A percentile compares a stretch with the other conserved stretches of the same genome.
Evolutionary conservation across 1,284 basidiomycete species (phyloP).

Genomic region (Rhodotorula sp.): DNA sequence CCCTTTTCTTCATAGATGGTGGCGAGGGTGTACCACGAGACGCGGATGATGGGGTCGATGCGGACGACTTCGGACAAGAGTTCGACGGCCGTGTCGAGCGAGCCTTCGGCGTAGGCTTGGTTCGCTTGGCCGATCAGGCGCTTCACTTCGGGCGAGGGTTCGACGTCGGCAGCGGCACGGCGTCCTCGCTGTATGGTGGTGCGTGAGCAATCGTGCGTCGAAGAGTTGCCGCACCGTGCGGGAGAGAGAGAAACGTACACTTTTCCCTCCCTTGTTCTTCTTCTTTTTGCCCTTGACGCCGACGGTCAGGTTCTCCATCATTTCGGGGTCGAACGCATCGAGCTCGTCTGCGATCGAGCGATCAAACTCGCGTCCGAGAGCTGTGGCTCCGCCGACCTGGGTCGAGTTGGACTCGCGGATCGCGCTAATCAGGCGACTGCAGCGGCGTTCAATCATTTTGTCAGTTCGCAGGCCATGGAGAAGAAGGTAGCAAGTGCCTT

Average conservation of each 20-base stretch:
- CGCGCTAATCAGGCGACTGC: constrained; percentile 62
- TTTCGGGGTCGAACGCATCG: constrained; percentile 55
- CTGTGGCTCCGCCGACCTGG: constrained; percentile 54
- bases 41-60: constrained; percentile 79
- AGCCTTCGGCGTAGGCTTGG: constrained; percentile 73
- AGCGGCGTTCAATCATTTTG: rapidly evolving
- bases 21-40: constrained; percentile 77
- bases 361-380: constrained; percentile 65
- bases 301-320: constrained; percentile 17
- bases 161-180: constrained; percentile 53
- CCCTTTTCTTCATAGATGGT: constrained; percentile 52
- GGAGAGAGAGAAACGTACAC: constrained; percentile 4
- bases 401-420: constrained; percentile 57
- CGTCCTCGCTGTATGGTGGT: constrained; percentile 9
- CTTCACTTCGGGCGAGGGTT: constrained; percentile 70
- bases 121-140: constrained; percentile 81
- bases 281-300: constrained; percentile 27
- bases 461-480: not conserved
- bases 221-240: not conserved
- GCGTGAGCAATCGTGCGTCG: not conserved
- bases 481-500: not conserved
- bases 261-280: constrained; percentile 1
- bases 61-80: constrained; percentile 87
- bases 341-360: constrained; percentile 58
- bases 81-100: constrained; percentile 74